Evolutionary conservation across 2,329 filamentous ascomycete genomes (phyloP).

Genomic region (Pyrenophora graminea): DNA sequence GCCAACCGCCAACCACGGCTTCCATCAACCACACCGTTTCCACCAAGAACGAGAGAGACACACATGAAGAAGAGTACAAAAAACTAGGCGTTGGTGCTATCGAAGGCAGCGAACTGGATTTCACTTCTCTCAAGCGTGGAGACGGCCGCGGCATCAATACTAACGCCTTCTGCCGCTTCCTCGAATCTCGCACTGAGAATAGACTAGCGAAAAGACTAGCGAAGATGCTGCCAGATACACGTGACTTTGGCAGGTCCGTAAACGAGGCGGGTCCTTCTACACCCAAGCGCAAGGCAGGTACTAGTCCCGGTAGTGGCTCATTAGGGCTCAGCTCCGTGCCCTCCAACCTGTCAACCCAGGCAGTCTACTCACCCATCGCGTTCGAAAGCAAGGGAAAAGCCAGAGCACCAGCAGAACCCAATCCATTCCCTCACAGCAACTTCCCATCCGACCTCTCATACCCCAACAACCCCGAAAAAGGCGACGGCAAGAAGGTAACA

Average conservation of each 20-base stretch:
- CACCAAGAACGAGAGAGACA: not conserved
- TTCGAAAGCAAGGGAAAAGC: not conserved
- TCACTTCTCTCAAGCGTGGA: not conserved
- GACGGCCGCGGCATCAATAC: slow-evolving; percentile 7
- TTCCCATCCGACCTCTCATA: too few species aligned
- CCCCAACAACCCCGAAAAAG: too few species aligned
- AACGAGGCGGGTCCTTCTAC: not conserved
- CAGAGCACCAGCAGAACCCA: not conserved
- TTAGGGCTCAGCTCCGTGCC: not conserved
- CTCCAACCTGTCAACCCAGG: too few species aligned
- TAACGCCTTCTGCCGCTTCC: slow-evolving; percentile 1
- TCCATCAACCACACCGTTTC: not conserved
- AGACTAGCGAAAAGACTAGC: not conserved
- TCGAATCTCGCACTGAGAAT: not conserved
- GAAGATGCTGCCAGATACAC: not conserved
- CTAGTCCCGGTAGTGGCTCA: not conserved
- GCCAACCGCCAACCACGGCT: not conserved
- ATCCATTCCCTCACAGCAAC: not conserved
- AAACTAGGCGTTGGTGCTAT: not conserved
- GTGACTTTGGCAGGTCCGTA: not conserved
- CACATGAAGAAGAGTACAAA: not conserved
- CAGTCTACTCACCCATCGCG: not conserved
- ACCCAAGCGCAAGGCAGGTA: not conserved
- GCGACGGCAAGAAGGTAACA: too few species aligned
- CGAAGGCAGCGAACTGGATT: not conserved